Evolutionary conservation across 306 rosid species (phyloP), one percentile per base, ranked within the genome.

Genomic region (Trichosanthes cucumerina): DNA sequence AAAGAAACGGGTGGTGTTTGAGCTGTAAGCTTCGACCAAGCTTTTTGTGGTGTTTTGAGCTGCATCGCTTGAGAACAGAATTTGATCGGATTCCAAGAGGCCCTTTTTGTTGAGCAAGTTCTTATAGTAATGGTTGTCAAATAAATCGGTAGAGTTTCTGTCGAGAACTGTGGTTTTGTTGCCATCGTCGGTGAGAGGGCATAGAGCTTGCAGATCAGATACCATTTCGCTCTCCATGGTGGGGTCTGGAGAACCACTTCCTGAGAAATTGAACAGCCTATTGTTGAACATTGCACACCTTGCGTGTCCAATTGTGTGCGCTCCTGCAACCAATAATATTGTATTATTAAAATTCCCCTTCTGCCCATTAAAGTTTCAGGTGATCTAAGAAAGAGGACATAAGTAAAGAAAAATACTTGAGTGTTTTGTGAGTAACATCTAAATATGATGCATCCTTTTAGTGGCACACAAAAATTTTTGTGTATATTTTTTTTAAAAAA

Each of bases 21-120:
- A 54, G 83, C 86, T 88, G 34, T 95, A 95, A 79, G 77, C 81
- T 65, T 81, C 86, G 13, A 95, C 97, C 73, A 89, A 65, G 49
- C 79, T 82, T 59, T 86, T 90, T 12, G 91, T 80, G 7, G 92
- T 86, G 23, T 86, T 84, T 44, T 41, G 80, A 4, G 92, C 93
- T 31, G 14, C 76, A 5, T 76, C 77, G 77, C 89, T 71, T 0
- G 96, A 87, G 80, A 86, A 79, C 1, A 92, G 81, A 62, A 87
- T 79, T 80, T 95, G 97, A 73, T 95, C 98, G 43, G 97, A 95
- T 60, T 89, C 49, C 12, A 95, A 87, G 70, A 95, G 95, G 0
- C 93, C 97, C 74, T 88, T 92, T 39, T 81, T 87, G 1, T 1
- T 81, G 6, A 86, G 81, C 83, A 95, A 79, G 83, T 95, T 95